phyloP scores from a whole-genome alignment of 176 grass and related monocot species.

The Carex cristatella region DNA sequence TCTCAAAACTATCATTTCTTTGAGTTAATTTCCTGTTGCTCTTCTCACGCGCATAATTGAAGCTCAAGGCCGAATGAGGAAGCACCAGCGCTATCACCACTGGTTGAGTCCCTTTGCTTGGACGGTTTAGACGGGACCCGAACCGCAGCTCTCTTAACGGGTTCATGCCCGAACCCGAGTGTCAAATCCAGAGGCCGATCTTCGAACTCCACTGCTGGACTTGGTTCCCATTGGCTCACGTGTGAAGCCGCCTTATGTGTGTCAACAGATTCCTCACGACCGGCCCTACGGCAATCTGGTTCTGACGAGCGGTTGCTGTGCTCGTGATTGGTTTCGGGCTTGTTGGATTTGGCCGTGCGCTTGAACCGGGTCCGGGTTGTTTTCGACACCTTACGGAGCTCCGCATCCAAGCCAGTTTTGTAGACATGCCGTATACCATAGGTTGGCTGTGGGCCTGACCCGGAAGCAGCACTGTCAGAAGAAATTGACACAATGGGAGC shows the following conservation, averaged over 20 bases:
- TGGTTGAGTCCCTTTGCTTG: neutral
- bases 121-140: neutral
- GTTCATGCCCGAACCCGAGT: neutral
- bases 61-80: neutral
- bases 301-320: neutral
- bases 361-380: conserved; percentile 12
- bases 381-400: conserved; percentile 21
- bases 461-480: conserved; percentile 6
- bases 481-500: conserved; percentile 25
- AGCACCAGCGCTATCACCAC: neutral
- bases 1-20: neutral
- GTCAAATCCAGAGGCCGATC: neutral
- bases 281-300: neutral
- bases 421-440: conserved; percentile 49
- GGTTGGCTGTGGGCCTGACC: conserved; percentile 3
- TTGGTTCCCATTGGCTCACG: neutral
- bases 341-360: neutral
- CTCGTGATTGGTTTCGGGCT: neutral
- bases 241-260: neutral
- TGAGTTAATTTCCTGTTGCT: neutral
- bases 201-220: neutral
- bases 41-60: neutral
- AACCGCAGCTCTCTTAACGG: neutral
- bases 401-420: neutral
- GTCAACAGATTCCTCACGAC: neutral